Percentiles rank a stretch among this genome's conserved stretches.
Evolutionary conservation across 2,329 filamentous ascomycete species (phyloP).

Genomic region (Xylariaceae sp.): DNA sequence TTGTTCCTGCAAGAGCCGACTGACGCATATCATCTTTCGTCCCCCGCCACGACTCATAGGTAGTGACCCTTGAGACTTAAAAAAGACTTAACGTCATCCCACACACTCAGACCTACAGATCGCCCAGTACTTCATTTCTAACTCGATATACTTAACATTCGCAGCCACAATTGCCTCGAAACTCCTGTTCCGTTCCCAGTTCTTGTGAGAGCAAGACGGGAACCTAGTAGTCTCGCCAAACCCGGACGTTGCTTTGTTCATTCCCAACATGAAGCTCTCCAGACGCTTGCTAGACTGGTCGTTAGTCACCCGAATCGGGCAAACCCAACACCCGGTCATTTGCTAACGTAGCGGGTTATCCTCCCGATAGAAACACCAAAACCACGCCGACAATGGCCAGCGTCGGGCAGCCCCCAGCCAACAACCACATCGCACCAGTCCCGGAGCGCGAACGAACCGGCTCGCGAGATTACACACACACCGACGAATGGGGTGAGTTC

Average conservation of each 20-base stretch:
- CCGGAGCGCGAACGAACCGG: constrained; percentile 35
- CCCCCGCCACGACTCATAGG: constrained; percentile 1
- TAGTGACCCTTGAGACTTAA: neutral
- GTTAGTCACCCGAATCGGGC: neutral
- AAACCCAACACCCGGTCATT: neutral
- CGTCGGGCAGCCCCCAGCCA: constrained; percentile 27
- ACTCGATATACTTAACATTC: neutral
- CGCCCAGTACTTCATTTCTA: neutral
- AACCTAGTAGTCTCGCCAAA: neutral
- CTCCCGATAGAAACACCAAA: neutral
- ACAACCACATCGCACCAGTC: constrained; percentile 35
- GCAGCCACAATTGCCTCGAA: neutral
- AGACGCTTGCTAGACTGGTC: constrained; percentile 1
- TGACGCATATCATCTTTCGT: constrained; percentile 1
- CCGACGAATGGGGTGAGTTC: constrained; percentile 48
- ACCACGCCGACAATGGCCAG: constrained; percentile 23
- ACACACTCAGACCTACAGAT: neutral
- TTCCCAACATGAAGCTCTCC: neutral
- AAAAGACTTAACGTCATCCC: constrained; percentile 11
- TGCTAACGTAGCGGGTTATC: neutral
- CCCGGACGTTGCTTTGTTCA: neutral
- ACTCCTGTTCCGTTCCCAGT: neutral
- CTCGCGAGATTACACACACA: constrained; percentile 32
- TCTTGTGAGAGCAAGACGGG: neutral
- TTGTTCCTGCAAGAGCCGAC: constrained; percentile 15